Conservation (phyloP, 768 basidiomycete species). For the Phylloporus arenicola region DNA sequence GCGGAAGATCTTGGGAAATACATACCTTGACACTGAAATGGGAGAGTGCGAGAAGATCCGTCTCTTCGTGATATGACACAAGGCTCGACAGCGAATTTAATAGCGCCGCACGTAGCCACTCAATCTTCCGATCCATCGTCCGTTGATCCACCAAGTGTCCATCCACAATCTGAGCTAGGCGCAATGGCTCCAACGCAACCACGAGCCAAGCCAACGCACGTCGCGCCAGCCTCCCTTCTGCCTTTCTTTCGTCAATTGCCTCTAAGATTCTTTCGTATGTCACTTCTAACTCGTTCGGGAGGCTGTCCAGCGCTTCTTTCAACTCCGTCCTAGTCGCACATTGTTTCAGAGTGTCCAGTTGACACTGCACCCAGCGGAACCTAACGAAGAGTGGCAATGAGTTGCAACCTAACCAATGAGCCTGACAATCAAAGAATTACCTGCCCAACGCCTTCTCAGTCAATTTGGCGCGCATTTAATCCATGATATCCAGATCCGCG, state of each 20-base stretch:
- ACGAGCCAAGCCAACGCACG: neutral
- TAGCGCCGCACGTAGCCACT: neutral
- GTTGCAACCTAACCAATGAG: neutral
- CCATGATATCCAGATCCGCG: neutral
- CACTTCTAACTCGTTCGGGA: neutral
- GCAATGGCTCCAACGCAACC: neutral
- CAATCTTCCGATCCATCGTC: too few species aligned
- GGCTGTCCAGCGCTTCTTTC: neutral
- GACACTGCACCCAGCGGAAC: slow-evolving; percentile 6
- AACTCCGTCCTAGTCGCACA: neutral
- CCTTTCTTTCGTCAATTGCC: neutral
- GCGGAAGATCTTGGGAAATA: too few species aligned
- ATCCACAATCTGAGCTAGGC: neutral
- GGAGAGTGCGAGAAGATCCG: neutral
- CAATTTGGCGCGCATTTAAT: neutral
- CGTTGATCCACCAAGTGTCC: neutral
- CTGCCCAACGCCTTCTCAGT: neutral
- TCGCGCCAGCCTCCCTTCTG: neutral
- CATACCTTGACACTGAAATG: slow-evolving; percentile 2
- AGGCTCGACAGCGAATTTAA: neutral
- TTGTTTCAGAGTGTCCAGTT: neutral
- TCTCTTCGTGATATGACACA: neutral
- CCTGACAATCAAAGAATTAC: neutral
- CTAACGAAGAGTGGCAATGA: neutral
- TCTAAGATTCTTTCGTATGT: slow-evolving; percentile 3